phyloP scores from a whole-genome alignment of 2,329 filamentous ascomycete species.

The Stagonosporopsis rhizophila region DNA sequence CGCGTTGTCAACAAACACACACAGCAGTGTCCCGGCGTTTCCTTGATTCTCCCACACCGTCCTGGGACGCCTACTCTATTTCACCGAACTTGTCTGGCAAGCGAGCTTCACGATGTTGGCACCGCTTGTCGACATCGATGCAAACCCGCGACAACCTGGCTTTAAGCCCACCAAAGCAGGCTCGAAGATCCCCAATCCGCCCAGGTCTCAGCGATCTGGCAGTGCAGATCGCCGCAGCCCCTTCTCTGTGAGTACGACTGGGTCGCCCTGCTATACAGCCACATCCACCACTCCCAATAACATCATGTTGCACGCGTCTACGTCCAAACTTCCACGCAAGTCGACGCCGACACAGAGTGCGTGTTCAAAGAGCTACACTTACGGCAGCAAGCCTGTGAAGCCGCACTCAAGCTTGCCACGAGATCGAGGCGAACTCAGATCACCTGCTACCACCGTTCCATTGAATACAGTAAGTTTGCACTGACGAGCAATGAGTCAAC shows the following conservation, averaged over 20 bases:
- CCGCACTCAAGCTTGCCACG: constrained; percentile 10
- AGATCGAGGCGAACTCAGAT: not conserved
- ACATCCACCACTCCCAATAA: not conserved
- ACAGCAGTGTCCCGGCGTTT: not conserved
- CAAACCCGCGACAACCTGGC: constrained; percentile 13
- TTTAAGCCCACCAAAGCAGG: constrained; percentile 6
- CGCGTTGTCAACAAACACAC: constrained; percentile 7
- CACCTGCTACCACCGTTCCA: not conserved
- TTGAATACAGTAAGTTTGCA: not conserved
- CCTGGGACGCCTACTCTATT: not conserved
- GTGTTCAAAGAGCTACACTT: not conserved
- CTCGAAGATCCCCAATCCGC: constrained; percentile 22
- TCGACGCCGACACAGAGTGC: constrained; percentile 19
- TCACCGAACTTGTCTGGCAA: not conserved
- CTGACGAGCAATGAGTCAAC: no score
- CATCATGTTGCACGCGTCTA: constrained; percentile 12
- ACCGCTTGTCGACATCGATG: constrained; percentile 20
- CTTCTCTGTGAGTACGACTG: constrained; percentile 22
- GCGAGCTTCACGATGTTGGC: constrained; percentile 17
- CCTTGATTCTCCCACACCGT: not conserved
- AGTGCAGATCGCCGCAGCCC: constrained; percentile 13
- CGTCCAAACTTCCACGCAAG: constrained; percentile 43
- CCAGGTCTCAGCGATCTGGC: constrained; percentile 2
- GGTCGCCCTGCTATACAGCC: constrained; percentile 16
- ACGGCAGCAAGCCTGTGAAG: not conserved